These are phyloP conservation scores for Pseudovirgaria hyperparasitica DNA, from an alignment of 2,329 filamentous ascomycete genomes.

Conservation along the genomic window DNA sequence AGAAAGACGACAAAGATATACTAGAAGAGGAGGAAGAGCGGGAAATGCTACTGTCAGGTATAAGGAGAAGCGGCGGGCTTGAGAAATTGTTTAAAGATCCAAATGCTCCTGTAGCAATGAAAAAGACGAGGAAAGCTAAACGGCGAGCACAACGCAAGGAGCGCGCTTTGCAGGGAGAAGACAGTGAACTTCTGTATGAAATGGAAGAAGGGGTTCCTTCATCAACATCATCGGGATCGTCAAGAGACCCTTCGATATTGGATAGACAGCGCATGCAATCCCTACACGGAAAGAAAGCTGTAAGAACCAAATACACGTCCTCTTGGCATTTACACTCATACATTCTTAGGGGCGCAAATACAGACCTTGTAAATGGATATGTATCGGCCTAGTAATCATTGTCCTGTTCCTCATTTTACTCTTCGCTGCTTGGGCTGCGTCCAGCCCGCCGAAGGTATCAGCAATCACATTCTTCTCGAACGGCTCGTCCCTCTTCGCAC, in stretches of 20 bases:
- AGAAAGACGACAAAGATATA: conserved; percentile 24
- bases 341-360: conserved; percentile 10
- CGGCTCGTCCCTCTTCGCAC: conserved; percentile 76
- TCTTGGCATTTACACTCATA: conserved; percentile 21
- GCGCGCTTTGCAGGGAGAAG: conserved; percentile 43
- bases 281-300: conserved; percentile 31
- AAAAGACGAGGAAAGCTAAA: conserved; percentile 13
- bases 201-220: conserved; percentile 72
- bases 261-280: conserved; percentile 41
- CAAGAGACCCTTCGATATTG: conserved; percentile 26
- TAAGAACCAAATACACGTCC: conserved; percentile 5
- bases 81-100: conserved; percentile 17
- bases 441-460: conserved; percentile 15
- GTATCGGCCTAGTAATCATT: conserved; percentile 30
- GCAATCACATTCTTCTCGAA: conserved; percentile 43
- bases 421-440: conserved; percentile 45
- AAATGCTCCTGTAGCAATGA: conserved; percentile 12
- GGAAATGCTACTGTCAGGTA: conserved; percentile 26
- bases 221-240: conserved; percentile 35
- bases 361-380: conserved; percentile 25
- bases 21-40: conserved; percentile 34
- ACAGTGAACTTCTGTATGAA: conserved; percentile 72
- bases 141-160: conserved; percentile 31
- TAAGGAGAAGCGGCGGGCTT: conserved; percentile 9
- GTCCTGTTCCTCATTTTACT: conserved; percentile 43